Base-by-base conservation (phyloP, 305 asterid genomes). In the Salvia sclarea region DNA sequence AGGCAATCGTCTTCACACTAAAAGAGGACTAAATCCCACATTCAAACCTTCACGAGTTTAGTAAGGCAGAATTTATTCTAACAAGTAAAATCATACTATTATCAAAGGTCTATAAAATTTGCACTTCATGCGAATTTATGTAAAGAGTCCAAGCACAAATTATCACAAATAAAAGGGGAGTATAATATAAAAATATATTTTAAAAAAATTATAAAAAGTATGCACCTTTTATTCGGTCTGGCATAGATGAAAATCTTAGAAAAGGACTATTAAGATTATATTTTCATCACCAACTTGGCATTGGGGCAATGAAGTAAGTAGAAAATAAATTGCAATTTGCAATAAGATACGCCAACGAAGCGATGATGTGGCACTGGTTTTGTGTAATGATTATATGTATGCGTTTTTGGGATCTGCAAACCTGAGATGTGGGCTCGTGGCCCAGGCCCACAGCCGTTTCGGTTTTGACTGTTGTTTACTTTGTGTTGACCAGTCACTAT, bases 401-500 rank as follows among this genome's bases (percentile, higher is more conserved):
- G 75, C 71, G 56, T 48, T 65, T 75, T 67, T 28, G 69, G 78
- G 66, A 48, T 67, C 65, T 50, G 18, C 45, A 55, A 55, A 54
- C 12, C 4, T 18, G 58, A 71, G 37, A 44, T 11, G 21, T 18
- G 66, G 71, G 66, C 60, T 62, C 6, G 12, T 22, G 3, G 14
- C 30, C 31, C 31, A 50, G 43, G 66, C 61, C 71, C 57, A 68
- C 71, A 53, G 14, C 6, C 49, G n/a, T 55, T 66, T 64, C 20
- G 48, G 53, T 75, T 68, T 75, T 68, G 74, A 79, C 80, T 66
- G 64, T 74, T 70, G 69, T 45, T 59, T 17, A 38, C 40, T 66
- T 50, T 70, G 68, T 55, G 69, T 75, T 70, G 83, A 80, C 85
- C 52, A 57, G 79, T 82, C 87, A 77, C 68, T 71, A 58, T 64